These are phyloP conservation scores for Globisporangium apiculatum DNA, from an alignment of 352 stramenopile genomes.

Conservation along the genomic window DNA sequence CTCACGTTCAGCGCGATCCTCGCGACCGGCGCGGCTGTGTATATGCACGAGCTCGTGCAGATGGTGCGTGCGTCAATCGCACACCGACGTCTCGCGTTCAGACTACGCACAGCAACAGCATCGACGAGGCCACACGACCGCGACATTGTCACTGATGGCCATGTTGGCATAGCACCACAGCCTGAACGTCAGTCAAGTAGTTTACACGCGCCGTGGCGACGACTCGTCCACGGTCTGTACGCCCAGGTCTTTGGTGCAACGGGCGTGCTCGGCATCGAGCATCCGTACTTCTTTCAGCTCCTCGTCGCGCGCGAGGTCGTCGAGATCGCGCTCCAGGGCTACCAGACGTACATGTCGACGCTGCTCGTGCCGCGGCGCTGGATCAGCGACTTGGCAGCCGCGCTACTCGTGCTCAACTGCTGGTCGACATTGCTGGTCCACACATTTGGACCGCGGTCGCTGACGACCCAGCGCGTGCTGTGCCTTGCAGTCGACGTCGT, in stretches of 20 bases:
- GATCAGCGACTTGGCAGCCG: neutral
- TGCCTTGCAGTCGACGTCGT: slow-evolving; percentile 14
- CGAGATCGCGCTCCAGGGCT: slow-evolving; percentile 5
- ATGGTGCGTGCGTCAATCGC: neutral
- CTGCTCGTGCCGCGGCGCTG: slow-evolving; percentile 2
- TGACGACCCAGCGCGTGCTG: slow-evolving; percentile 14
- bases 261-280: neutral
- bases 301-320: slow-evolving; percentile 14
- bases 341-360: slow-evolving; percentile 19
- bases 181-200: too few relatives aligned
- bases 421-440: neutral
- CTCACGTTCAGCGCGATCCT: neutral
- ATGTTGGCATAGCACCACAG: neutral
- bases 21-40: neutral
- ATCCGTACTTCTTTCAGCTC: slow-evolving; percentile 2
- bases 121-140: neutral
- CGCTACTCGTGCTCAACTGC: slow-evolving; percentile 1
- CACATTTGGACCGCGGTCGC: slow-evolving; percentile 10
- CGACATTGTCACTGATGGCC: neutral
- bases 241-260: neutral
- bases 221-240: neutral
- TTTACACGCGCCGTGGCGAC: neutral
- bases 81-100: neutral
- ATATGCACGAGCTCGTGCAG: neutral
- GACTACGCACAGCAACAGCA: neutral